phyloP scores from a whole-genome alignment of 495 filamentous ascomycete species.

The Darksidea phi region DNA sequence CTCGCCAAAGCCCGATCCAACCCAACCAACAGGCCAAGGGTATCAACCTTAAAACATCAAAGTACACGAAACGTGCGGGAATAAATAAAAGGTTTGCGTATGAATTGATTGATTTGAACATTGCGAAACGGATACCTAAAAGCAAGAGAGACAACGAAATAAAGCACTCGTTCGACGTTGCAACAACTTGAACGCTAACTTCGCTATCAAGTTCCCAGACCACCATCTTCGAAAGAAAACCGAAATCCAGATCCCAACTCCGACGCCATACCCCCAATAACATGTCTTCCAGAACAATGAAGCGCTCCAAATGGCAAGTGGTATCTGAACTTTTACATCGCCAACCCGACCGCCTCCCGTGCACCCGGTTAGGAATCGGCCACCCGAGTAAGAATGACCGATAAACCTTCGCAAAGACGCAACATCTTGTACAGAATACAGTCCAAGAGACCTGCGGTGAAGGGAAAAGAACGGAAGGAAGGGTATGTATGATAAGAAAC shows the following conservation, averaged over 20 bases:
- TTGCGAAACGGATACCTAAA: not conserved
- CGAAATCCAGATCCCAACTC: not conserved
- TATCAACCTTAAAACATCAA: not conserved
- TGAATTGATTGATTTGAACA: too few relatives aligned
- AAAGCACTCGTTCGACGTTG: not conserved
- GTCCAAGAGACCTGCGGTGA: slow-evolving; percentile 6
- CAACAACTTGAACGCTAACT: not conserved
- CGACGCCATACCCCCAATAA: not conserved
- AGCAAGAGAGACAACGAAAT: not conserved
- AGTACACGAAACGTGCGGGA: not conserved
- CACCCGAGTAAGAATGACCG: not conserved
- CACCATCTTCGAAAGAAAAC: not conserved
- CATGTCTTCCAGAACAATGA: not conserved
- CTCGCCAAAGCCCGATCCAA: not conserved
- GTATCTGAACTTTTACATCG: slow-evolving; percentile 26
- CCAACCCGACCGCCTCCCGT: slow-evolving; percentile 5
- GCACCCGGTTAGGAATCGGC: not conserved
- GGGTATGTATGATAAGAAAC: not conserved
- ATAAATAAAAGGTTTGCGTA: not conserved
- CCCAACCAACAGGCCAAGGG: not conserved
- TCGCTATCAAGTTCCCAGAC: not conserved
- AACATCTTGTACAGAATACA: not conserved
- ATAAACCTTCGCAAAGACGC: not conserved
- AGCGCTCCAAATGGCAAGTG: slow-evolving; percentile 18
- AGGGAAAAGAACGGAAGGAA: slow-evolving; percentile 4